These are phyloP conservation scores for Leccinum fallax DNA, from an alignment of 1,284 basidiomycete species.

Conservation along the genomic window DNA sequence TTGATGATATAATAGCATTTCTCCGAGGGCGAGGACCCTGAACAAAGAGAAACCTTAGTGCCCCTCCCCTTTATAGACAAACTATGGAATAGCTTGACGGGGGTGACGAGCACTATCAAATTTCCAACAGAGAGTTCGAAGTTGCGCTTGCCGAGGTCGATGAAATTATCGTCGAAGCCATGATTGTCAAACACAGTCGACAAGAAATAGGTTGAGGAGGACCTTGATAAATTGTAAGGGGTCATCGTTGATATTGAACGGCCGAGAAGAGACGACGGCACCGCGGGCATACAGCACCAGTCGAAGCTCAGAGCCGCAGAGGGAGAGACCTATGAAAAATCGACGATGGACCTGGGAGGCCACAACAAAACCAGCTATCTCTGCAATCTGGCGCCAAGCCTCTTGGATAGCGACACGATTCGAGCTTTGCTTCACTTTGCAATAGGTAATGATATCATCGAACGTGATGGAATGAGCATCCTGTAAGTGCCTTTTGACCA, in stretches of 20 bases:
- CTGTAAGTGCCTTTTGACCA: background rate
- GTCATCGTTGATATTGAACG: background rate
- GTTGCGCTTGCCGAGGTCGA: background rate
- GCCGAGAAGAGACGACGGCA: background rate
- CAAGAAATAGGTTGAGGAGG: background rate
- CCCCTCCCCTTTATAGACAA: background rate
- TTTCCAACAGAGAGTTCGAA: background rate
- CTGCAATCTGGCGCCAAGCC: background rate
- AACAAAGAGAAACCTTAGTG: background rate
- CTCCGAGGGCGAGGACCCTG: background rate
- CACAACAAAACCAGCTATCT: background rate
- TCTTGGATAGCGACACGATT: no score
- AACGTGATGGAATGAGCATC: background rate
- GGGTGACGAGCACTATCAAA: background rate
- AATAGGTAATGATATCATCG: background rate
- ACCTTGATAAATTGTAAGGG: background rate
- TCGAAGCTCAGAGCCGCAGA: background rate
- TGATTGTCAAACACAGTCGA: background rate
- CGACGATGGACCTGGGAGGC: background rate
- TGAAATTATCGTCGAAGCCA: background rate
- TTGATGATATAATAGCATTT: background rate
- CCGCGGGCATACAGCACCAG: background rate
- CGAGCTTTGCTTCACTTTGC: background rate
- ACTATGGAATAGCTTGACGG: background rate
- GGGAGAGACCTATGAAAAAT: background rate